Evolutionary conservation across 768 basidiomycete species (phyloP), one percentile per base, ranked within the genome.

Genomic region (Leccinum disarticulatum): DNA sequence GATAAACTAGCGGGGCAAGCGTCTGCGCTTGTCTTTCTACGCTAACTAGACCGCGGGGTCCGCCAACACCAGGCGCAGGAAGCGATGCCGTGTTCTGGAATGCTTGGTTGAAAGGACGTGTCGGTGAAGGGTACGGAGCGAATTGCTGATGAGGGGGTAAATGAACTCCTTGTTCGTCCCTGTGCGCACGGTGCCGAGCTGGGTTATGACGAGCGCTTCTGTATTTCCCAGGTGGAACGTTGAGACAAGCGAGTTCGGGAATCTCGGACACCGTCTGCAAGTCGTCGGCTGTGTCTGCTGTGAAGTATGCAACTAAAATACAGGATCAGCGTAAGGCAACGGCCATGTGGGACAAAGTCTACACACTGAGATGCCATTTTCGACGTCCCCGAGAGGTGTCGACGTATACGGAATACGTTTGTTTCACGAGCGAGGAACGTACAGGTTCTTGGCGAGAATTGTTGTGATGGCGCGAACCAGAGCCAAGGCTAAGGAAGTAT

Each of bases 301-400:
- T 88, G 67, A 86, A 91, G 74, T 92, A 92, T 9, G 90, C 90
- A 65, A 90, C 90, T 92, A 64, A 10, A 54, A 52, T 31, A 28
- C 25, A 30, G 22, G 22, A 51, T 66, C 22, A 64, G 55, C 13
- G 14, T 43, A 30, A 59, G 38, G 36, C 9, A 15, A 51, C 52
- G 56, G 49, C 49, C 27, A 14, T n/a, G 36, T 35, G 38, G 36
- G 36, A 56, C 53, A 25, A 64, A 61, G 49, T 59, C 14, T 43
- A 74, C 87, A 55, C 70, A 90, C 90, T 91, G 33, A 92, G 79
- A 65, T 92, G 90, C 90, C 90, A 91, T 66, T 92, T 92, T 62
- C 86, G 80, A 58, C 82, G 81, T n/a, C 88, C 88, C 57, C 77
- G 74, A 19, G 80, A 66, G 3, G 83, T 86, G n/a, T 87, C 80